phyloP scores from a whole-genome alignment of 1,284 basidiomycete genomes.

The Tremellales sp. region DNA sequence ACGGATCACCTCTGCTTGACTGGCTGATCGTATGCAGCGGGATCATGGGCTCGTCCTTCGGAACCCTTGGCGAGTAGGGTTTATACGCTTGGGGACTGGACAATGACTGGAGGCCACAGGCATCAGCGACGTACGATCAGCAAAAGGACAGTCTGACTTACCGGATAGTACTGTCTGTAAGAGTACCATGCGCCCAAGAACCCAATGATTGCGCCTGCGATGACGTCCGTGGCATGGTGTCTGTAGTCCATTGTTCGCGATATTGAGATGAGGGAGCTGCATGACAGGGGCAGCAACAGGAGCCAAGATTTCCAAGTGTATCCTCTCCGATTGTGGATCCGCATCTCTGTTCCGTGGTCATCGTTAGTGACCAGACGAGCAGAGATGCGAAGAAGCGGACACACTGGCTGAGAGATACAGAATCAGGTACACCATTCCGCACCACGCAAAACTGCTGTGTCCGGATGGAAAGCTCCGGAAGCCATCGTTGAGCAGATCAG shows the following conservation, averaged over 20 bases:
- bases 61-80: constrained; percentile 41
- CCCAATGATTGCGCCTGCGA: constrained; percentile 41
- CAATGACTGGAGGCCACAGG: constrained; percentile 23
- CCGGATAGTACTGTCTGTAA: constrained; percentile 47
- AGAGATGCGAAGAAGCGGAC: constrained; percentile 11
- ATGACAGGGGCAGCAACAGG: constrained; percentile 68
- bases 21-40: too few relatives aligned
- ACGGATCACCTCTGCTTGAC: neutral
- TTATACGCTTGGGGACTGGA: constrained; percentile 28
- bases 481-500: constrained; percentile 71
- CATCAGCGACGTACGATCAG: neutral
- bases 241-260: constrained; percentile 67
- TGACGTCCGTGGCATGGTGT: constrained; percentile 43
- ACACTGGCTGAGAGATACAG: constrained; percentile 53
- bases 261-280: constrained; percentile 77
- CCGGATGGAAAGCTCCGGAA: constrained; percentile 91
- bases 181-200: constrained; percentile 37
- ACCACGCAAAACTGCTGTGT: constrained; percentile 64
- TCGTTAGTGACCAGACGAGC: constrained; percentile 48
- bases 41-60: constrained; percentile 14
- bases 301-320: constrained; percentile 86
- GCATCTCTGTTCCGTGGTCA: constrained; percentile 63
- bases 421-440: constrained; percentile 46
- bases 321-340: constrained; percentile 76
- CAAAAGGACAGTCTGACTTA: constrained; percentile 14